A percentile compares a stretch with the other conserved stretches of the same genome.
Evolutionary conservation across 305 asterid species (phyloP).

Genomic region (Solanum aculeatissimum): DNA sequence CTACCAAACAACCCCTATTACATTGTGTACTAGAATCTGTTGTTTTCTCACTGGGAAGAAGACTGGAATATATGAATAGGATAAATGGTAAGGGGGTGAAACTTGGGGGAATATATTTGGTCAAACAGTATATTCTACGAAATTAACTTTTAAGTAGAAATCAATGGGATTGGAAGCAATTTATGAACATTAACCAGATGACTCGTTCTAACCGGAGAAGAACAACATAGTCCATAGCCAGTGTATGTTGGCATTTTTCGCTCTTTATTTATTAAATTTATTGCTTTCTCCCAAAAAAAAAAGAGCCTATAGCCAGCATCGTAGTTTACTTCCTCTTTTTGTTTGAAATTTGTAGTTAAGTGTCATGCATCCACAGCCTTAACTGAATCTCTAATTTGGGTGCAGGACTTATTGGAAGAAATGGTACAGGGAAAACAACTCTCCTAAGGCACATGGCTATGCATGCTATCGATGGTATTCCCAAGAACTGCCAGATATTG

Average conservation of each 20-base stretch:
- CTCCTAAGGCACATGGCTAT: conserved; percentile 94
- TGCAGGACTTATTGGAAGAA: conserved; percentile 96
- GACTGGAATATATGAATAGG: background rate
- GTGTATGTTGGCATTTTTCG: background rate
- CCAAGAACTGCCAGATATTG: conserved; percentile 90
- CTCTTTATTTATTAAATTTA: background rate
- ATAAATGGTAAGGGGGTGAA: background rate
- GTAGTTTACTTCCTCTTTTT: background rate
- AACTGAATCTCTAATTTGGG: conserved; percentile 6
- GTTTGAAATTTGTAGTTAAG: background rate
- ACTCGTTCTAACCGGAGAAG: background rate
- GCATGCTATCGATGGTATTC: conserved; percentile 98
- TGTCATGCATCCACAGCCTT: background rate
- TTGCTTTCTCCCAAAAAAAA: background rate
- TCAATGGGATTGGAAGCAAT: background rate
- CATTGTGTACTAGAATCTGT: too few species aligned
- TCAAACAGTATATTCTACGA: background rate
- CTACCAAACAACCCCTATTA: background rate
- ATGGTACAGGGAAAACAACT: conserved; percentile 99
- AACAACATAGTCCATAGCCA: background rate
- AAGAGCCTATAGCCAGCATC: background rate
- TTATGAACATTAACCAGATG: background rate
- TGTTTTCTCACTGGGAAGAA: background rate
- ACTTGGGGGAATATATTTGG: background rate
- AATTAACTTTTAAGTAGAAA: background rate